Conservation (phyloP, 2,329 filamentous ascomycete species). For the Metarhizium anisopliae region DNA sequence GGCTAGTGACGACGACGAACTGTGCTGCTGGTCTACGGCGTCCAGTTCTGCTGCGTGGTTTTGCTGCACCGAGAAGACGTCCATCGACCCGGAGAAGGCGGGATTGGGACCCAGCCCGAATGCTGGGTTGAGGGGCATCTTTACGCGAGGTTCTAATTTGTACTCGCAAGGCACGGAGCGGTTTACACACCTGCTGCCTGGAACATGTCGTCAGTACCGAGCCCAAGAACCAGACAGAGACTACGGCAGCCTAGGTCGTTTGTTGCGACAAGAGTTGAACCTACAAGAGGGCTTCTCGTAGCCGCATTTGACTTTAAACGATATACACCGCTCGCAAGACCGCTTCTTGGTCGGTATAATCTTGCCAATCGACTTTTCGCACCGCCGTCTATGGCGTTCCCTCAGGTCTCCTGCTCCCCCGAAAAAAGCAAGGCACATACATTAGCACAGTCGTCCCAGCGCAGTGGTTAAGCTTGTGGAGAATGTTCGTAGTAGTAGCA, state of each 20-base stretch:
- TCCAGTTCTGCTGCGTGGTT: not conserved
- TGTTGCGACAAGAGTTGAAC: not conserved
- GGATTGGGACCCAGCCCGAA: constrained; percentile 5
- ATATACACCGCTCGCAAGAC: constrained; percentile 9
- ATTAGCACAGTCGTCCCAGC: not conserved
- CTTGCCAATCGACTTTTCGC: constrained; percentile 8
- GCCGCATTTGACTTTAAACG: constrained; percentile 9
- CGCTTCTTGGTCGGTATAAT: constrained; percentile 9
- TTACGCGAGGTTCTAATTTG: constrained; percentile 7
- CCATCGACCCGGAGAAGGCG: constrained; percentile 5
- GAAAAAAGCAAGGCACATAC: not conserved
- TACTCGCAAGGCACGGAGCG: constrained; percentile 7
- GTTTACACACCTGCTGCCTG: constrained; percentile 6
- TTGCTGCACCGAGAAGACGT: constrained; percentile 5
- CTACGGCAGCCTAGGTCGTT: too few species aligned
- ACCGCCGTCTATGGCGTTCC: constrained; percentile 7
- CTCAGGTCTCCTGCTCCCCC: constrained; percentile 5
- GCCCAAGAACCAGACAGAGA: not conserved
- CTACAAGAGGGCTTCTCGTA: constrained; percentile 7
- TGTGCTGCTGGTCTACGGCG: not conserved
- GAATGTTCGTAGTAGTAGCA: not conserved
- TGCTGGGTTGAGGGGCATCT: constrained; percentile 8
- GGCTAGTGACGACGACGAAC: not conserved
- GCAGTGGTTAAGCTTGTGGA: not conserved
- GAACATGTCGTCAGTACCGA: not conserved